Evolutionary conservation across 192 early-diverging fungal genomes (phyloP).

Genomic region (Coemansia sp.): DNA sequence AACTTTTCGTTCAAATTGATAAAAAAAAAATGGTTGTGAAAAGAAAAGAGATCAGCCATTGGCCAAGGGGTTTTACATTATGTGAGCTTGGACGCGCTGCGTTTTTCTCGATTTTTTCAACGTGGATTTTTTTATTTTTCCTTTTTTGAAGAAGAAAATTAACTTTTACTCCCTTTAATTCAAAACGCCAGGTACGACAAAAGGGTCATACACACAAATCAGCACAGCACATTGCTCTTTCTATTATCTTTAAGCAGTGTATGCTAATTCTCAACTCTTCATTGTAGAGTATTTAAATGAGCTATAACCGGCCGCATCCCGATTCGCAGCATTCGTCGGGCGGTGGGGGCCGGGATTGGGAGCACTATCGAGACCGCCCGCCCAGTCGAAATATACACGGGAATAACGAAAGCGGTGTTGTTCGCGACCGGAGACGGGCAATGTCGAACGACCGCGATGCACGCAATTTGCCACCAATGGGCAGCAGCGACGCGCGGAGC

Average conservation of each 20-base stretch:
- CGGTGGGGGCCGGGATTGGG: slow-evolving; percentile 17
- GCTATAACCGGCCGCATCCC: slow-evolving; percentile 22
- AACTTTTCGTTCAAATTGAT: no score
- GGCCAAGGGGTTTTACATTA: background rate
- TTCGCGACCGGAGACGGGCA: slow-evolving; percentile 15
- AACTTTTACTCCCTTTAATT: background rate
- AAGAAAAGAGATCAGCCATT: background rate
- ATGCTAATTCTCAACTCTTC: background rate
- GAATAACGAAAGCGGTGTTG: slow-evolving; percentile 4
- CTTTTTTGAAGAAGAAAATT: background rate
- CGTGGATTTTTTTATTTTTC: slow-evolving; percentile 9
- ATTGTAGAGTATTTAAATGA: slow-evolving; percentile 16
- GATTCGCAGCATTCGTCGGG: slow-evolving; percentile 20
- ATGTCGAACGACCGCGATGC: slow-evolving; percentile 11
- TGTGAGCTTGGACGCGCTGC: background rate
- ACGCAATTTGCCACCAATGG: slow-evolving; percentile 1
- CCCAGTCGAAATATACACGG: background rate
- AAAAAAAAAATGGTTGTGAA: no score
- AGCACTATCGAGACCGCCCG: slow-evolving; percentile 17
- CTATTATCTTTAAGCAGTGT: background rate
- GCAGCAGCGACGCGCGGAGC: slow-evolving; percentile 5
- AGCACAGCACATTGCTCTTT: background rate
- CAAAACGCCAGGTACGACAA: background rate
- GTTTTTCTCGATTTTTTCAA: background rate
- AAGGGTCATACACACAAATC: no score